phyloP scores from a whole-genome alignment of 2,329 filamentous ascomycete genomes.

The Stenocarpella maydis region DNA sequence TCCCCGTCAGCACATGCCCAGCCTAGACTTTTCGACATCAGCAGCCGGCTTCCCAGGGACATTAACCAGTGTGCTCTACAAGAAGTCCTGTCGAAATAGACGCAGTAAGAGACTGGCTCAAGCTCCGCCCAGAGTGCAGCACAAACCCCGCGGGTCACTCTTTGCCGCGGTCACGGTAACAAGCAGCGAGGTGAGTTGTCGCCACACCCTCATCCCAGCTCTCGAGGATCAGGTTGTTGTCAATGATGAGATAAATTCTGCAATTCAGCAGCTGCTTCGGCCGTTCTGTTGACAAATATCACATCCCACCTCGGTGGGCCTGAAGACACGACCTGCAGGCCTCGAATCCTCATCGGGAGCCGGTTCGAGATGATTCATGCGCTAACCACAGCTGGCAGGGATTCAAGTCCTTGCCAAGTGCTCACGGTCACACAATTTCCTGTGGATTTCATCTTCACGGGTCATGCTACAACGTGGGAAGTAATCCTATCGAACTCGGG shows the following conservation, averaged over 20 bases:
- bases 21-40: background rate
- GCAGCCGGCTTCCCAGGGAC: background rate
- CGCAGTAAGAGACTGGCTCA: background rate
- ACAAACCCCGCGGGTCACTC: background rate
- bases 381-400: background rate
- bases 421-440: too few species aligned
- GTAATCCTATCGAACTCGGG: background rate
- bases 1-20: background rate
- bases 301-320: constrained; percentile 24
- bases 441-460: too few species aligned
- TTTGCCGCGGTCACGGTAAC: background rate
- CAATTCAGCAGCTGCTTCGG: constrained; percentile 31
- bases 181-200: background rate
- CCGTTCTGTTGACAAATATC: background rate
- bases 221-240: constrained; percentile 15
- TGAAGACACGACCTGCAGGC: constrained; percentile 28
- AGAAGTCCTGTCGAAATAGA: background rate
- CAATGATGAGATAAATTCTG: constrained; percentile 38
- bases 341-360: background rate
- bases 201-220: background rate
- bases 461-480: background rate
- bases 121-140: background rate
- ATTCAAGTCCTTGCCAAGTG: background rate
- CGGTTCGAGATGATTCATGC: background rate
- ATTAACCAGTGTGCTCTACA: background rate